Base-by-base conservation (phyloP, 1,284 basidiomycete species). In the Sparassis latifolia region DNA sequence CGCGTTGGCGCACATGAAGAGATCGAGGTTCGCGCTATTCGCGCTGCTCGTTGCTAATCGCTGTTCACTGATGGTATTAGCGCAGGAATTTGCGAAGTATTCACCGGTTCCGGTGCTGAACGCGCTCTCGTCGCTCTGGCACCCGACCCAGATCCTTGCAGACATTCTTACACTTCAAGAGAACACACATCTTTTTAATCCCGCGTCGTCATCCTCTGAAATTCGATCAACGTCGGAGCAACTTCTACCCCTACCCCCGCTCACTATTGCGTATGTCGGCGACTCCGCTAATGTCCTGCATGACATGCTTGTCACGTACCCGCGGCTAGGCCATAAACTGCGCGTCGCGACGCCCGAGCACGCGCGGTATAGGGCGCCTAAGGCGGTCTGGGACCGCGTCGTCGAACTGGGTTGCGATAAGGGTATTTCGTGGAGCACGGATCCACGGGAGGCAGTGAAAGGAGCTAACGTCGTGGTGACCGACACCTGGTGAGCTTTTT, bases 211-310 rank as follows among this genome's bases (percentile, higher is more conserved):
- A 9, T 30, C 41, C 31, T 9, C 28, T 5, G 4, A 12, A n/a
- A 9, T 42, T 10, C 33, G 4, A n/a, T 62, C 4, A 20, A 51
- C 48, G 42, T 45, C 29, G 43, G 41, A 42, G 35, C 32, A 35
- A 6, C 64, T 82, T 2, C 69, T 74, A 1, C 59, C 66, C 2
- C 70, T 89, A 20, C 78, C 72, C 0, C 79, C 85, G 1, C 76
- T 97, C 53, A 97, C 92, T 3, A 72, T 97, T 43, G 88, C 95
- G 3, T 99, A 95, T 71, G 82, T 99, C 48, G 97, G 96, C 5
- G 97, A 99, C 72, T 88, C 88, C 33, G 92, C 95, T 55, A 99
- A 99, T 66, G 93, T 99, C 48, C 76, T 97, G 52, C 93, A 98
- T 69, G 96, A 99, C 68, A 95, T 99, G 88, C 83, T 98, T 37